Conservation (phyloP, 2,329 filamentous ascomycete genomes). For the Sclerotinia nivalis region DNA sequence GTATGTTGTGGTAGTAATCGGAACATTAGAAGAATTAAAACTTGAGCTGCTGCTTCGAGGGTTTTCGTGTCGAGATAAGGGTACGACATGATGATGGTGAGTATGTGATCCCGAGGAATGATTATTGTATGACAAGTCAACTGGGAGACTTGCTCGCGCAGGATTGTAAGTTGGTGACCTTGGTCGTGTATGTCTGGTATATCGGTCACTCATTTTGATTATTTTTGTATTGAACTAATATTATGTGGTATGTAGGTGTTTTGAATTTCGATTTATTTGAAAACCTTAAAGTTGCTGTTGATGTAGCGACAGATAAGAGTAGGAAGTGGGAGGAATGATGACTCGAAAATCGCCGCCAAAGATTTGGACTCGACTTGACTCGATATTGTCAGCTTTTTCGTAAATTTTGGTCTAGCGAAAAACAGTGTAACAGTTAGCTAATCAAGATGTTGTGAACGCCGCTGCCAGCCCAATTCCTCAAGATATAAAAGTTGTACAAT, state of each 20-base stretch:
- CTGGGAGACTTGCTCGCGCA: slow-evolving; percentile 56
- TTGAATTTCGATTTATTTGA: not conserved
- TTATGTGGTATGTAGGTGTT: not conserved
- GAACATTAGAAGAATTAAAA: slow-evolving; percentile 34
- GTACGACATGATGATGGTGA: slow-evolving; percentile 55
- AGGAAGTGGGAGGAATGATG: slow-evolving; percentile 12
- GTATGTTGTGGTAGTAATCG: slow-evolving; percentile 57
- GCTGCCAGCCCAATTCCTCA: not conserved
- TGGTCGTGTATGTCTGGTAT: slow-evolving; percentile 48
- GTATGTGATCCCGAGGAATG: slow-evolving; percentile 6
- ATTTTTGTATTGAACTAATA: slow-evolving; percentile 13
- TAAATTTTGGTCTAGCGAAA: slow-evolving; percentile 4
- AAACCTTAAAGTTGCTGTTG: not conserved
- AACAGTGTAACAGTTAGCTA: slow-evolving; percentile 18
- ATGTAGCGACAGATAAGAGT: slow-evolving; percentile 5
- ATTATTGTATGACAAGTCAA: slow-evolving; percentile 42
- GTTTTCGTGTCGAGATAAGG: slow-evolving; percentile 44
- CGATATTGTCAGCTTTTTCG: slow-evolving; percentile 8
- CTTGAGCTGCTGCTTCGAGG: slow-evolving; percentile 43
- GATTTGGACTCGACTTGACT: not conserved
- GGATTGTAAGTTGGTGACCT: slow-evolving; percentile 52
- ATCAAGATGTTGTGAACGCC: slow-evolving; percentile 4
- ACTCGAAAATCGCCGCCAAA: slow-evolving; percentile 1
- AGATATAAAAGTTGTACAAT: not conserved
- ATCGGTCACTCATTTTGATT: slow-evolving; percentile 50